These are phyloP conservation scores for Coccomyxa subellipsoidea DNA, from an alignment of 163 green algal species.

Conservation along the genomic window DNA sequence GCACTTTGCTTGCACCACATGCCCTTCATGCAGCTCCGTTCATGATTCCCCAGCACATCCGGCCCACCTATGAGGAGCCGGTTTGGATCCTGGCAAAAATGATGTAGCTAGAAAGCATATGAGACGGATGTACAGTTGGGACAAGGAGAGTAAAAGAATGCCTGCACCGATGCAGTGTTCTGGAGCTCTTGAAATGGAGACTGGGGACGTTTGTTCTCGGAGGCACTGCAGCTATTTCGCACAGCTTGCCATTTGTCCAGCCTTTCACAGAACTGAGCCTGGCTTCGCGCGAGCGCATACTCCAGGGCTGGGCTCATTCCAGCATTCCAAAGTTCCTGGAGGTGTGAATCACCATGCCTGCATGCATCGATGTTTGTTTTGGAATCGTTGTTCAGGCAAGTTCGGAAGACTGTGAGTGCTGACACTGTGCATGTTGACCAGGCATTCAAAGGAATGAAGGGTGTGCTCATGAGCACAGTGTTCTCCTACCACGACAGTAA, in stretches of 20 bases:
- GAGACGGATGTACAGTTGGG: background rate
- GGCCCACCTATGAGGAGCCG: no score
- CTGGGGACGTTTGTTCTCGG: background rate
- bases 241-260: constrained; percentile 19
- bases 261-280: constrained; percentile 39
- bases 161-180: constrained; percentile 6
- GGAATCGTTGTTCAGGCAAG: no score
- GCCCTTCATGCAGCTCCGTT: no score
- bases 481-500: constrained; percentile 24
- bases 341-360: constrained; percentile 17
- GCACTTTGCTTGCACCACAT: no score
- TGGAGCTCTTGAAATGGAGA: background rate
- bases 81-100: no score
- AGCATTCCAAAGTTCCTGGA: constrained; percentile 16
- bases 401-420: no score
- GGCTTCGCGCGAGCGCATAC: constrained; percentile 29
- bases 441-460: constrained; percentile 47
- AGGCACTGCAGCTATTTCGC: background rate
- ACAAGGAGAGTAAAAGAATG: no score
- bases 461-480: constrained; percentile 19
- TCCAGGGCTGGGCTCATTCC: constrained; percentile 39
- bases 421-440: constrained; percentile 19
- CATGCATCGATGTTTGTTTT: no score
- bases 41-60: no score
- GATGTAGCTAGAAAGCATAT: background rate